Conservation (phyloP, 2,329 filamentous ascomycete species). For the Cladosporium sp. region DNA sequence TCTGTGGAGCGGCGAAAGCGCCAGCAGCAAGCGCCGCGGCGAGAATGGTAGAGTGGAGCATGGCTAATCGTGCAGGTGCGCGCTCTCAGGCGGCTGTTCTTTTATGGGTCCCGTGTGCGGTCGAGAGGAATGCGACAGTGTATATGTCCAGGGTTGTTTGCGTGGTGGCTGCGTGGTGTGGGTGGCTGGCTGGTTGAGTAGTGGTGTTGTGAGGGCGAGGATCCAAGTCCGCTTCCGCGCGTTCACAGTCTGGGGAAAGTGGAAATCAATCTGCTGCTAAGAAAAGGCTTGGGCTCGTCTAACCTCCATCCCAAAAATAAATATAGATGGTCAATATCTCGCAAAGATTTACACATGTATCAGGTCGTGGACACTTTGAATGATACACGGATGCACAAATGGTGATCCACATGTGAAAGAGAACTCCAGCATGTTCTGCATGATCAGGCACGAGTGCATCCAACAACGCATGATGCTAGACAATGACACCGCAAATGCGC, state of each 20-base stretch:
- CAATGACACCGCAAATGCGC: not conserved
- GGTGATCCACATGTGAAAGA: no score
- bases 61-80: not conserved
- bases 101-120: not conserved
- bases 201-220: not conserved
- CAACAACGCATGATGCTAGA: no score
- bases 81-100: not conserved
- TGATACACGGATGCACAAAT: no score
- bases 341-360: no score
- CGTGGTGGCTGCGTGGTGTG: not conserved
- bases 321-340: not conserved
- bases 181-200: not conserved
- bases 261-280: not conserved
- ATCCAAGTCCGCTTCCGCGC: no score
- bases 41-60: constrained; percentile 5
- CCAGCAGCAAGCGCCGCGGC: constrained; percentile 29
- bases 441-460: no score
- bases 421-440: no score
- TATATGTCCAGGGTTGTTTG: not conserved
- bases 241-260: not conserved
- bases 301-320: not conserved
- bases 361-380: no score
- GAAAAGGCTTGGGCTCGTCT: not conserved
- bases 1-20: constrained; percentile 50
- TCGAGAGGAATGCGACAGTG: not conserved